A percentile compares a stretch with the other conserved stretches of the same genome.
These are phyloP conservation scores for Solanum appendiculatum DNA, from an alignment of 257 asterid genomes.

Conservation along the genomic window DNA sequence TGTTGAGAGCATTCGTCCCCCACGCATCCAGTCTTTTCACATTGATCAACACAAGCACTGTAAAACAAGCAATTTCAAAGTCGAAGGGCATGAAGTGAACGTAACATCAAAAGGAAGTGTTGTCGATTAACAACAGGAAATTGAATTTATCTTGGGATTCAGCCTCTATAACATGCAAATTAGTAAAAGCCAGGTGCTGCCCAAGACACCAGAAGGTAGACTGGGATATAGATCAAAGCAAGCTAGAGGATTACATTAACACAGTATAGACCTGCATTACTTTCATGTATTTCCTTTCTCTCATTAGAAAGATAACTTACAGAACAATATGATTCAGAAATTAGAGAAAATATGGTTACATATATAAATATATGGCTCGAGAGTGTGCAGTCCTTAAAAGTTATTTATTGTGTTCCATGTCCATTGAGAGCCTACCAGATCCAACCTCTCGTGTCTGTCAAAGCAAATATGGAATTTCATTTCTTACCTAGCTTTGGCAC, in stretches of 20 bases:
- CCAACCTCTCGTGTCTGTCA: neutral
- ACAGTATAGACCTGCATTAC: neutral
- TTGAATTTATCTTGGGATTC: neutral
- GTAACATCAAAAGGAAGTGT: neutral
- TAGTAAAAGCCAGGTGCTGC: neutral
- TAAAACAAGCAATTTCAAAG: conserved; percentile 11
- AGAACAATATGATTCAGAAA: neutral
- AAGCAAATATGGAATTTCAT: neutral
- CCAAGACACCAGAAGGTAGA: neutral
- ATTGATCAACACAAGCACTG: conserved; percentile 63
- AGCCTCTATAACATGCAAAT: neutral
- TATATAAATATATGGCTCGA: neutral
- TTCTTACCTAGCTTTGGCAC: neutral
- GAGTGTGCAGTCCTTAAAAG: neutral
- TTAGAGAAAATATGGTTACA: neutral
- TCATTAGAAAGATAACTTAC: neutral
- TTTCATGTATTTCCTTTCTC: neutral
- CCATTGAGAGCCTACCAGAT: neutral
- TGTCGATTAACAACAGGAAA: neutral
- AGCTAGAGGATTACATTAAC: neutral
- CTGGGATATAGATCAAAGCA: neutral
- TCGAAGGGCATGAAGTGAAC: neutral
- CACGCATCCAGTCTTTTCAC: conserved; percentile 85
- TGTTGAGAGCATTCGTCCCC: conserved; percentile 70
- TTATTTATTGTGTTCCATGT: neutral